phyloP scores from a whole-genome alignment of 2,329 filamentous ascomycete genomes.

The Cladosporium sp. region DNA sequence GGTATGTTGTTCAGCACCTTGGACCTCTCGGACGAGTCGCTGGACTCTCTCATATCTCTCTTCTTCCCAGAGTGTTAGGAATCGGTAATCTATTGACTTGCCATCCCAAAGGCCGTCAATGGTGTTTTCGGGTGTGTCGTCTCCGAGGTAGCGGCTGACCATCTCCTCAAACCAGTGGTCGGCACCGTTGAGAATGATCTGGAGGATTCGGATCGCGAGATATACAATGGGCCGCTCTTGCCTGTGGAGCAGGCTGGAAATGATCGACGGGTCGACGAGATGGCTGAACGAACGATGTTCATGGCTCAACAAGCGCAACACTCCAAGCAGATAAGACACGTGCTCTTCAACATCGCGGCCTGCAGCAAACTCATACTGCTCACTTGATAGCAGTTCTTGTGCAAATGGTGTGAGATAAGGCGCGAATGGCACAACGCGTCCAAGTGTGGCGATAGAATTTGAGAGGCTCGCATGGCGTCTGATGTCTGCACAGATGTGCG shows the following conservation, averaged over 20 bases:
- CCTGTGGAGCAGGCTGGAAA: slow-evolving; percentile 68
- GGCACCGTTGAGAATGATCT: slow-evolving; percentile 73
- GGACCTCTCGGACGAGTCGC: slow-evolving; percentile 18
- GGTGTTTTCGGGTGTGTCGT: slow-evolving; percentile 47
- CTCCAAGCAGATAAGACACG: slow-evolving; percentile 57
- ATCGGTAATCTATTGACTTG: slow-evolving; percentile 72
- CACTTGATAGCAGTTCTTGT: slow-evolving; percentile 25
- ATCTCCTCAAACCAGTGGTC: slow-evolving; percentile 76
- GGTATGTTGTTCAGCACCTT: not conserved
- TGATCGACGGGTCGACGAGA: slow-evolving; percentile 63
- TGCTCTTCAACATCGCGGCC: slow-evolving; percentile 24
- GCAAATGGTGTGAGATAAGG: slow-evolving; percentile 64
- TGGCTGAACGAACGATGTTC: slow-evolving; percentile 67
- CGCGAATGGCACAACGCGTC: slow-evolving; percentile 76
- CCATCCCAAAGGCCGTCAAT: slow-evolving; percentile 76
- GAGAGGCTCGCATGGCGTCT: slow-evolving; percentile 43
- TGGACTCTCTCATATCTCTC: slow-evolving; percentile 48
- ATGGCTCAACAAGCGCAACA: slow-evolving; percentile 78
- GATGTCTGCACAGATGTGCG: slow-evolving; percentile 69
- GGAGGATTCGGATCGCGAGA: slow-evolving; percentile 78
- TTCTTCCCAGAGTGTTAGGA: slow-evolving; percentile 66
- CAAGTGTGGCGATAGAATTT: slow-evolving; percentile 64
- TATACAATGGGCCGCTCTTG: slow-evolving; percentile 66
- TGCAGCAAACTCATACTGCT: slow-evolving; percentile 22
- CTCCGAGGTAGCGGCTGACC: slow-evolving; percentile 64